phyloP scores from a whole-genome alignment of 768 basidiomycete species.

The Russula emetica region DNA sequence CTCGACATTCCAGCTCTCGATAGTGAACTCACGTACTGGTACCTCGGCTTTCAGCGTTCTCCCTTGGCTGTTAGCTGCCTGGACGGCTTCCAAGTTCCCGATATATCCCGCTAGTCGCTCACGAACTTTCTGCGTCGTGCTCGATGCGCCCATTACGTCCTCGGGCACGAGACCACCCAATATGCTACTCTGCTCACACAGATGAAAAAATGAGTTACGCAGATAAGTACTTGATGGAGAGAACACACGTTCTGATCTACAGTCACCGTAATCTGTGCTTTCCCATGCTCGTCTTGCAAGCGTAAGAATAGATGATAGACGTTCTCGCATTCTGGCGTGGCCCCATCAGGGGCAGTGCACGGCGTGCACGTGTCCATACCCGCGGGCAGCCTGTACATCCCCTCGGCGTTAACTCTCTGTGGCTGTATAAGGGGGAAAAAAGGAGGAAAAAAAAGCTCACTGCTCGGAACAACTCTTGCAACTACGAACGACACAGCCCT shows the following conservation, averaged over 20 bases:
- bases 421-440: background rate
- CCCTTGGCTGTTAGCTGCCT: slow-evolving; percentile 15
- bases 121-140: slow-evolving; percentile 2
- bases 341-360: slow-evolving; percentile 11
- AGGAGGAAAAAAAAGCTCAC: slow-evolving; percentile 1
- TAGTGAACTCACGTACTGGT: slow-evolving; percentile 17
- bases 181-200: slow-evolving; percentile 15
- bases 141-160: background rate
- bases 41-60: background rate
- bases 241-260: slow-evolving; percentile 25
- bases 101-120: slow-evolving; percentile 23
- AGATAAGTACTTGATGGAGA: background rate
- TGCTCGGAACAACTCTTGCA: slow-evolving; percentile 20
- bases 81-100: slow-evolving; percentile 23
- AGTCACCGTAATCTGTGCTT: slow-evolving; percentile 14
- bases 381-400: slow-evolving; percentile 14
- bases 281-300: slow-evolving; percentile 22
- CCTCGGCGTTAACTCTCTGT: background rate
- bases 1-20: slow-evolving; percentile 24
- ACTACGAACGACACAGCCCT: slow-evolving; percentile 18
- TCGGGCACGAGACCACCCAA: slow-evolving; percentile 18
- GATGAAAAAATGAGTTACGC: background rate
- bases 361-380: background rate
- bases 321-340: slow-evolving; percentile 5
- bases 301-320: slow-evolving; percentile 21